phyloP scores from a whole-genome alignment of 495 filamentous ascomycete species.

The Chaetomium fimeti region DNA sequence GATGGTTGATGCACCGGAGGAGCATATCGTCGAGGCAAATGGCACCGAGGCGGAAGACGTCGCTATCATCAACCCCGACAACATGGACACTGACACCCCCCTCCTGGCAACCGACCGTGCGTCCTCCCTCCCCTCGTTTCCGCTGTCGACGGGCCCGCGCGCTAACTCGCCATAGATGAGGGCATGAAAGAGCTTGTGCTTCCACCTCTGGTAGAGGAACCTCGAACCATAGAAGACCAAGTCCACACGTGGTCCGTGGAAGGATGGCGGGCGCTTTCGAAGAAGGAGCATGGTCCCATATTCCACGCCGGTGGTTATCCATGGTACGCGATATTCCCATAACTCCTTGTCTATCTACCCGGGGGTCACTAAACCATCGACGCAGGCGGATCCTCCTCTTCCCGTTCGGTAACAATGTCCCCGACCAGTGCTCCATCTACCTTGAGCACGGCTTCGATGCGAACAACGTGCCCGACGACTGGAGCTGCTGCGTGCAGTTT shows the following conservation, averaged over 20 bases:
- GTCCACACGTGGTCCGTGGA: conserved; percentile 82
- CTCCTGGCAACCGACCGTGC: conserved; percentile 66
- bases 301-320: conserved; percentile 85
- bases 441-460: conserved; percentile 83
- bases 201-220: conserved; percentile 55
- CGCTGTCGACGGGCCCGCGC: conserved; percentile 7
- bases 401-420: conserved; percentile 83
- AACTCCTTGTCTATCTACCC: background rate
- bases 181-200: conserved; percentile 81
- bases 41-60: conserved; percentile 77
- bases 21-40: conserved; percentile 58
- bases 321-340: conserved; percentile 55
- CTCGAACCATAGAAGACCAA: conserved; percentile 74
- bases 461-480: conserved; percentile 71
- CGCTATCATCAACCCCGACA: conserved; percentile 75
- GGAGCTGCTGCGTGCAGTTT: conserved; percentile 97
- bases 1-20: conserved; percentile 70
- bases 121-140: conserved; percentile 28
- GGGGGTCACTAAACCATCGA: background rate
- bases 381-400: conserved; percentile 89
- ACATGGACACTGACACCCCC: conserved; percentile 37
- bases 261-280: conserved; percentile 68
- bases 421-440: conserved; percentile 87
- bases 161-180: conserved; percentile 57
- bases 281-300: conserved; percentile 80